These are phyloP conservation scores for Lactarius sp. DNA, from an alignment of 768 basidiomycete species.

Conservation along the genomic window DNA sequence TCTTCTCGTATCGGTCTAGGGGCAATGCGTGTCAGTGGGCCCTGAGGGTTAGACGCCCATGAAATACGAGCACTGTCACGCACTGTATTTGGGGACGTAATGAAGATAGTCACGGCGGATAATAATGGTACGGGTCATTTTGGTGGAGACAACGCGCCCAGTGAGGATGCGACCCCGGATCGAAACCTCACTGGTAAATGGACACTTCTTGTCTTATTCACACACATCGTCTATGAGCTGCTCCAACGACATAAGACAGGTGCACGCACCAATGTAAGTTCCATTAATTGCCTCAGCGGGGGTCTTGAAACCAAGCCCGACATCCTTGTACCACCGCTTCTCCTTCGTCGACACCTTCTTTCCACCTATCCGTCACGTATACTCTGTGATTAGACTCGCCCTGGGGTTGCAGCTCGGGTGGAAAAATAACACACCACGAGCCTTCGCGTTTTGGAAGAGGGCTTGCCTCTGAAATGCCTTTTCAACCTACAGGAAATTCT, in stretches of 20 bases:
- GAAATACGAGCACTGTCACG: constrained; percentile 32
- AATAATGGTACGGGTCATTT: constrained; percentile 98
- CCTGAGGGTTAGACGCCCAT: background rate
- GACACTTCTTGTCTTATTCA: constrained; percentile 94
- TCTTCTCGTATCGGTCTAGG: constrained; percentile 93
- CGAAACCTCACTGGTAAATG: constrained; percentile 94
- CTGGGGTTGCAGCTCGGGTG: background rate
- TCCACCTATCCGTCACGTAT: constrained; percentile 44
- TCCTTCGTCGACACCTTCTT: constrained; percentile 93
- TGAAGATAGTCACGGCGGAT: constrained; percentile 94
- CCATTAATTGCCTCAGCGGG: constrained; percentile 93
- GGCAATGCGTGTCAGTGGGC: constrained; percentile 5
- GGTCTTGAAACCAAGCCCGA: constrained; percentile 95
- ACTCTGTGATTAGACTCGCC: constrained; percentile 4
- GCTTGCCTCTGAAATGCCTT: constrained; percentile 98
- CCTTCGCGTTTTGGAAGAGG: constrained; percentile 97
- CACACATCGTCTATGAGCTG: background rate
- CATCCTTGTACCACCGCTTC: constrained; percentile 99
- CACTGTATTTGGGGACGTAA: constrained; percentile 98
- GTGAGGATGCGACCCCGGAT: constrained; percentile 99
- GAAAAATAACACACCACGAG: constrained; percentile 61
- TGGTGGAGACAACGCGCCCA: constrained; percentile 95
- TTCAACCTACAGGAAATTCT: constrained; percentile 62
- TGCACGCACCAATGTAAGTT: constrained; percentile 84
- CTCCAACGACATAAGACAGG: background rate